Evolutionary conservation across 352 stramenopile species (phyloP).

Genomic region (Phytophthora gonapodyides): DNA sequence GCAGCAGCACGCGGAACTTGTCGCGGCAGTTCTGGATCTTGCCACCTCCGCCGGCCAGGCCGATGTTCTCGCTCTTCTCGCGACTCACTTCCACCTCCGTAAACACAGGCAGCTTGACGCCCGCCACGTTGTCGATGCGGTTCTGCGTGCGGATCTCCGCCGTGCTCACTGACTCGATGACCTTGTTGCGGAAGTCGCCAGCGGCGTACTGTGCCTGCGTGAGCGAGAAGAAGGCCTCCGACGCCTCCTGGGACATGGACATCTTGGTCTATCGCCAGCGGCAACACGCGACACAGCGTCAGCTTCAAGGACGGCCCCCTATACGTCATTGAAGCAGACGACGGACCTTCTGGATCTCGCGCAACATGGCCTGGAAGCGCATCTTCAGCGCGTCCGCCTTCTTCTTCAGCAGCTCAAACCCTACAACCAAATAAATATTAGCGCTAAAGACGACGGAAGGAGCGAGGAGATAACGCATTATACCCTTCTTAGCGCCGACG

Average conservation of each 20-base stretch:
- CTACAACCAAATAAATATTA: constrained; percentile 30
- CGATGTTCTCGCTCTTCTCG: constrained; percentile 95
- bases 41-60: constrained; percentile 95
- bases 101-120: constrained; percentile 99
- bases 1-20: constrained; percentile 86
- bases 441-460: not conserved
- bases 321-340: not conserved
- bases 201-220: constrained; percentile 98
- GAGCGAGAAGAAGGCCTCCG: constrained; percentile 97
- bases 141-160: constrained; percentile 96
- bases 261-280: constrained; percentile 69
- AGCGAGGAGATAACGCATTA: not conserved
- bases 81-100: constrained; percentile 95
- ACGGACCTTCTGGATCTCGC: constrained; percentile 83
- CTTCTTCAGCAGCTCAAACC: constrained; percentile 94
- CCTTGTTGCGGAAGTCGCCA: constrained; percentile 97
- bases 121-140: constrained; percentile 99
- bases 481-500: constrained; percentile 88
- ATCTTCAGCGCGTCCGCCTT: constrained; percentile 99
- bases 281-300: not conserved
- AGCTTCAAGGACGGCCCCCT: not conserved
- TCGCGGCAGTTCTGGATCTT: constrained; percentile 96
- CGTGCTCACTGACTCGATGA: constrained; percentile 96
- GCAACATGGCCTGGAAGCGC: constrained; percentile 89
- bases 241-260: constrained; percentile 89